Conservation (phyloP, 2,329 filamentous ascomycete genomes). For the Xylariales sp. region DNA sequence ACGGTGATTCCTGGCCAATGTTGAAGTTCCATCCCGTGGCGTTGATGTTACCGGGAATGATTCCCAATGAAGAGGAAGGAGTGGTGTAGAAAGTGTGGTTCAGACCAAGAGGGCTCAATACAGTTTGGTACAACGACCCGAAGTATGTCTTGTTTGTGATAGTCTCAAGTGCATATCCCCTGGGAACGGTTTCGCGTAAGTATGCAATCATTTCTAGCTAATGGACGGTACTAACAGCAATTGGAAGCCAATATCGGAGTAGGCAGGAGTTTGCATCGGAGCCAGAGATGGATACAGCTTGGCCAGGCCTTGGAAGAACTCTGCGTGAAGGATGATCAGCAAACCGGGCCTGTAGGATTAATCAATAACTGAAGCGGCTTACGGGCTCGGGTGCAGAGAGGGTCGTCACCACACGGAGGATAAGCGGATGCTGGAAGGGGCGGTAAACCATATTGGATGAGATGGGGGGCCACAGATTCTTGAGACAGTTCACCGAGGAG, state of each 20-base stretch:
- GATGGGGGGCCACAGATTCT: slow-evolving; percentile 14
- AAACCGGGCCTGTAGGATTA: neutral
- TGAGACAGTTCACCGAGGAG: slow-evolving; percentile 23
- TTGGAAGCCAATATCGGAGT: slow-evolving; percentile 24
- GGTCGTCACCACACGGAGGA: slow-evolving; percentile 20
- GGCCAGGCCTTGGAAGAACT: slow-evolving; percentile 22
- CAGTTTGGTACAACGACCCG: slow-evolving; percentile 25
- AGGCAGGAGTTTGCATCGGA: slow-evolving; percentile 18
- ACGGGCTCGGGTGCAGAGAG: slow-evolving; percentile 21
- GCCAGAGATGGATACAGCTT: slow-evolving; percentile 20
- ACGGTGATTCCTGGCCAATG: slow-evolving; percentile 21
- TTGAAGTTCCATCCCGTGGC: slow-evolving; percentile 20
- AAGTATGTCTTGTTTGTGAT: slow-evolving; percentile 31
- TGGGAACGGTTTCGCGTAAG: slow-evolving; percentile 26
- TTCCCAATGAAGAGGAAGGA: slow-evolving; percentile 20
- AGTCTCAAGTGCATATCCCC: slow-evolving; percentile 31
- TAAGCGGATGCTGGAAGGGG: slow-evolving; percentile 17
- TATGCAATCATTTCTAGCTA: slow-evolving; percentile 21
- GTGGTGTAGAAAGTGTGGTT: slow-evolving; percentile 27
- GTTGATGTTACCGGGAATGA: slow-evolving; percentile 31
- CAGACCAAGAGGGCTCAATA: slow-evolving; percentile 34
- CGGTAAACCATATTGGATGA: slow-evolving; percentile 23
- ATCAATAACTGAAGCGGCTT: slow-evolving; percentile 9
- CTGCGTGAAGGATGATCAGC: slow-evolving; percentile 10
- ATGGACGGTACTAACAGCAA: slow-evolving; percentile 23